Conservation (phyloP, 257 asterid species). For the Paulownia fortunei region DNA sequence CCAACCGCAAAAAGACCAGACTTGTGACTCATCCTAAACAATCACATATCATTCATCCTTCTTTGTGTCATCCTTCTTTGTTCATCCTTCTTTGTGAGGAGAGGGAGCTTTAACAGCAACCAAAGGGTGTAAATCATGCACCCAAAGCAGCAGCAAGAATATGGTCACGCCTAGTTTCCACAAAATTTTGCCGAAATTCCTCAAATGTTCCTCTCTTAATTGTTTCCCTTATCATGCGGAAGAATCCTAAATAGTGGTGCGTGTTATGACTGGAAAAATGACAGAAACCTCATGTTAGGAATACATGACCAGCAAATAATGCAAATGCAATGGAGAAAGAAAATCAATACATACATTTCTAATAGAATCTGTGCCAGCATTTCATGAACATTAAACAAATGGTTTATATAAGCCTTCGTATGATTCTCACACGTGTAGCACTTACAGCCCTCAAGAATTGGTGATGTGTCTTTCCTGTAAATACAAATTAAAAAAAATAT, state of each 20-base stretch:
- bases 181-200: conserved; percentile 59
- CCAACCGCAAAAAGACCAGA: background rate
- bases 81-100: background rate
- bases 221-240: conserved; percentile 72
- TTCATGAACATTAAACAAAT: conserved; percentile 86
- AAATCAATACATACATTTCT: conserved; percentile 68
- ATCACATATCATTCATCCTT: too few species aligned
- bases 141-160: conserved; percentile 45
- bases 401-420: conserved; percentile 91
- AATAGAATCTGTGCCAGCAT: conserved; percentile 91
- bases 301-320: background rate
- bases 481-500: background rate
- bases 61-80: too few species aligned
- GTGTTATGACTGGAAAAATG: conserved; percentile 78
- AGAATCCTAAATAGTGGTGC: conserved; percentile 89
- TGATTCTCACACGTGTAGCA: conserved; percentile 92
- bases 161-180: conserved; percentile 59
- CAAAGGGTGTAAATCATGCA: conserved; percentile 23
- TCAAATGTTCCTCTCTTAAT: conserved; percentile 69
- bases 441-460: conserved; percentile 63
- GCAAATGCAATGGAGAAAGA: conserved; percentile 8
- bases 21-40: too few species aligned
- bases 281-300: conserved; percentile 17
- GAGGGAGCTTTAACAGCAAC: background rate
- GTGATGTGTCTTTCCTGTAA: conserved; percentile 80